These are phyloP conservation scores for Pseudogymnoascus sp. DNA, from an alignment of 2,329 filamentous ascomycete genomes.

Conservation along the genomic window DNA sequence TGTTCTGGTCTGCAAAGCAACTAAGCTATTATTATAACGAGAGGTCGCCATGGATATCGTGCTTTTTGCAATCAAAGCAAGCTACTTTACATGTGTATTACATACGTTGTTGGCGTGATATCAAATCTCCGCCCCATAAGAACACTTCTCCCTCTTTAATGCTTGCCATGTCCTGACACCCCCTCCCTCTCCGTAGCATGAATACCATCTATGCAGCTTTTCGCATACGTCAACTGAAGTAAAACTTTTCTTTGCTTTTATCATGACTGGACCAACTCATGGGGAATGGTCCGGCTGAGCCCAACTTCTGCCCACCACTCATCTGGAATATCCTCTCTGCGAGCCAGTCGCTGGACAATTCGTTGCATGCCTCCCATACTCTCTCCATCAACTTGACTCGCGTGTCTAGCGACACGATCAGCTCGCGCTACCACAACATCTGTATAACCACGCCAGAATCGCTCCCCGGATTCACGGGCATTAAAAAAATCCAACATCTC, in stretches of 20 bases:
- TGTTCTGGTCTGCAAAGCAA: neutral
- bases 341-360: constrained; percentile 62
- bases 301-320: constrained; percentile 73
- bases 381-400: constrained; percentile 23
- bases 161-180: neutral
- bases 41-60: neutral
- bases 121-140: neutral
- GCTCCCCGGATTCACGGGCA: constrained; percentile 11
- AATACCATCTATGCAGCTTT: neutral
- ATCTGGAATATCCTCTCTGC: constrained; percentile 69
- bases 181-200: neutral
- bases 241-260: neutral
- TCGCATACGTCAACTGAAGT: neutral
- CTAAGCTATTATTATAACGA: constrained; percentile 3
- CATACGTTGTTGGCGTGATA: neutral
- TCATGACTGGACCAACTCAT: constrained; percentile 24
- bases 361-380: constrained; percentile 57
- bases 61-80: neutral
- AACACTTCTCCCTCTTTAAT: neutral
- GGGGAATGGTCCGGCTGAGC: constrained; percentile 50
- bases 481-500: constrained; percentile 20
- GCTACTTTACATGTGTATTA: constrained; percentile 5
- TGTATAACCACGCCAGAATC: constrained; percentile 23
- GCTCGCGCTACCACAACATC: constrained; percentile 25
- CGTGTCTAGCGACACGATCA: constrained; percentile 29